Base-by-base conservation (phyloP, 345 rosid genomes). In the Eucalyptus regnans region DNA sequence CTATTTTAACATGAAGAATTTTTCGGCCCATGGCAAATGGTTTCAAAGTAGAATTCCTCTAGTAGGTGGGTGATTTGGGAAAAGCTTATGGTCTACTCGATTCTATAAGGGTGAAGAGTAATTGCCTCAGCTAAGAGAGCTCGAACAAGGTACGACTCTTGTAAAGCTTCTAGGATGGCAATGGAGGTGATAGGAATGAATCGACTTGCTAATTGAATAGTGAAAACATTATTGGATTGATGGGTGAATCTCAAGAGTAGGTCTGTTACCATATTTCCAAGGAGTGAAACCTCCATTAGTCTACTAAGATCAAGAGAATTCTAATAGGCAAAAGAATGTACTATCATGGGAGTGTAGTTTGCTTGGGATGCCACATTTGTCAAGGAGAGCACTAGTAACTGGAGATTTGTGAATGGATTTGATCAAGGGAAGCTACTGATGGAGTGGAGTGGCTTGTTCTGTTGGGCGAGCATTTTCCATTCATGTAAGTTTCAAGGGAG, bases 1-100 rank as follows among this genome's bases (percentile, higher is more conserved):
- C 68, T 60, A 56, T 22, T 56, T 56, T 12, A 27, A 5, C 12
- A 11, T 5, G 4, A 60, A 60, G 68, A 60, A 60, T 12, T 29
- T 60, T 7, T 27, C 0, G 0, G 31, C 31, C 15, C 16, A 5
- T 60, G 31, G 14, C 8, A 27, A 5, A 27, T 27, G 16, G 68
- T 27, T 27, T 12, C 15, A 3, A 12, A 12, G 68, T 8, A 60
- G 0, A 22, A 56, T 56, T 23, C 12, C 29, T 23, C 29, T 9
- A 9, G 62, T 23, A 56, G 29, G 29, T 56, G 29, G 29, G 12
- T 23, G 62, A 23, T 56, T 23, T 2, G 13, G 6, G 29, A 56
- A 56, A 56, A 56, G 29, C 62, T 23, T 56, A 25, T 56, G 68
- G 31, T 60, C 15, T 60, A 12, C 68, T 29, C 2, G 6, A 60